These are phyloP conservation scores for Penicillium psychrofluorescens DNA, from an alignment of 495 filamentous ascomycete species.

Conservation along the genomic window DNA sequence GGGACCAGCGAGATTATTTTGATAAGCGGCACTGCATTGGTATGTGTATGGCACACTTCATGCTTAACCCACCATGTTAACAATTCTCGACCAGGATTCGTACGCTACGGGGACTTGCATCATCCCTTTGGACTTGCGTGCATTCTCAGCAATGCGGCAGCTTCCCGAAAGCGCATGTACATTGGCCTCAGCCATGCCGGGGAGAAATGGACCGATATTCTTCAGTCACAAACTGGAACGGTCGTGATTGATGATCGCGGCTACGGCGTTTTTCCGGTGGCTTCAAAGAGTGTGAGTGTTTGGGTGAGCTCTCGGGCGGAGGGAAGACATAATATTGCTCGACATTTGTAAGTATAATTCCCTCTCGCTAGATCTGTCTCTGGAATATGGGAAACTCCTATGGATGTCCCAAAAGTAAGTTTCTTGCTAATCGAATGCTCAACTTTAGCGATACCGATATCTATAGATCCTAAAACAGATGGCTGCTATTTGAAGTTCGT, in stretches of 20 bases:
- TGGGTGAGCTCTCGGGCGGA: slow-evolving; percentile 45
- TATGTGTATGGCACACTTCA: not conserved
- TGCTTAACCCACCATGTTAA: slow-evolving; percentile 1
- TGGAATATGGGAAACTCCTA: not conserved
- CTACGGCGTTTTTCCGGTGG: slow-evolving; percentile 47
- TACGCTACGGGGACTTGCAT: slow-evolving; percentile 51
- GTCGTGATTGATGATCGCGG: slow-evolving; percentile 49
- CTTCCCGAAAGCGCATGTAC: slow-evolving; percentile 49
- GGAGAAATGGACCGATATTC: slow-evolving; percentile 56
- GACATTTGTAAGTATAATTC: not conserved
- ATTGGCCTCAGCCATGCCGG: slow-evolving; percentile 50
- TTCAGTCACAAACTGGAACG: slow-evolving; percentile 37
- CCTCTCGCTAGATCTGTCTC: not conserved
- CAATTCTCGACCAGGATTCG: slow-evolving; percentile 36
- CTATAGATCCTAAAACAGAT: not conserved
- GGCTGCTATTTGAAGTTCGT: no score
- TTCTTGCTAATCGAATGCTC: not conserved
- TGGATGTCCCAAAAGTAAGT: not conserved
- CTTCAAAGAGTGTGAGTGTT: slow-evolving; percentile 46
- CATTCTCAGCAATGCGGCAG: slow-evolving; percentile 48
- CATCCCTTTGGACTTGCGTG: slow-evolving; percentile 48
- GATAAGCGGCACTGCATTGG: slow-evolving; percentile 61
- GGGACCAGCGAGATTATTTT: slow-evolving; percentile 62
- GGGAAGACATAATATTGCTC: not conserved
- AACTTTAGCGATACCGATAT: not conserved